Percentiles rank a stretch among this genome's conserved stretches.
phyloP scores from a whole-genome alignment of 192 early-diverging fungal species.

The Backusella macrospora region DNA sequence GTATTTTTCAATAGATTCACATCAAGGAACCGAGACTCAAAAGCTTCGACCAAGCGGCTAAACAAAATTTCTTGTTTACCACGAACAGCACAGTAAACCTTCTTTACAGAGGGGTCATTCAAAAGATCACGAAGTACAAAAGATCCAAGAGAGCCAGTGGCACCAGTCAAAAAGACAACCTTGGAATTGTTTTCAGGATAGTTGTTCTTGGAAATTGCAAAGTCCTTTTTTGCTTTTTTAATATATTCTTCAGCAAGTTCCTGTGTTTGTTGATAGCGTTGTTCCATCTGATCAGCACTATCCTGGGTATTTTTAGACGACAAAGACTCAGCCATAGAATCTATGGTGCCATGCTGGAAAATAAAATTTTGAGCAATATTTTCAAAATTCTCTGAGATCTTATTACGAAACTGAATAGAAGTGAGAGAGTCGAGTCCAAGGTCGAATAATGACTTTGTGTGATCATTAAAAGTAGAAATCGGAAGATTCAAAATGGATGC shows the following conservation, averaged over 20 bases:
- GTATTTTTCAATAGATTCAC: background rate
- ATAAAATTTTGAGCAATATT: slow-evolving; percentile 31
- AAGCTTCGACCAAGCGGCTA: slow-evolving; percentile 22
- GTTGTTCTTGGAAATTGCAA: background rate
- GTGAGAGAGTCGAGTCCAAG: slow-evolving; percentile 34
- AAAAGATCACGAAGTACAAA: slow-evolving; percentile 31
- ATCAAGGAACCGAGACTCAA: slow-evolving; percentile 27
- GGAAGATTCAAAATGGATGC: background rate
- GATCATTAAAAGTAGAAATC: background rate
- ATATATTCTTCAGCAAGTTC: slow-evolving; percentile 20
- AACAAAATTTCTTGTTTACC: slow-evolving; percentile 19
- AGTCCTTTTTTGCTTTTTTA: slow-evolving; percentile 6
- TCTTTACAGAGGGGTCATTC: slow-evolving; percentile 18
- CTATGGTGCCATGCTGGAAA: slow-evolving; percentile 26
- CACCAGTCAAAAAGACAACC: slow-evolving; percentile 40
- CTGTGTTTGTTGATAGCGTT: background rate
- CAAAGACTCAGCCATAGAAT: slow-evolving; percentile 2
- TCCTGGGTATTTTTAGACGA: background rate
- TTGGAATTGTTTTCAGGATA: slow-evolving; percentile 5
- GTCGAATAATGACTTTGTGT: slow-evolving; percentile 24
- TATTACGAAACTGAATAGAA: slow-evolving; percentile 26
- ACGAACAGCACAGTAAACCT: slow-evolving; percentile 37
- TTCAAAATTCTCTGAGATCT: background rate
- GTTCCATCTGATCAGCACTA: background rate
- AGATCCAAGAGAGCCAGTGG: slow-evolving; percentile 40